A percentile compares a stretch with the other conserved stretches of the same genome.
phyloP scores from a whole-genome alignment of 306 rosid genomes.

The Mimosa bimucronata region DNA sequence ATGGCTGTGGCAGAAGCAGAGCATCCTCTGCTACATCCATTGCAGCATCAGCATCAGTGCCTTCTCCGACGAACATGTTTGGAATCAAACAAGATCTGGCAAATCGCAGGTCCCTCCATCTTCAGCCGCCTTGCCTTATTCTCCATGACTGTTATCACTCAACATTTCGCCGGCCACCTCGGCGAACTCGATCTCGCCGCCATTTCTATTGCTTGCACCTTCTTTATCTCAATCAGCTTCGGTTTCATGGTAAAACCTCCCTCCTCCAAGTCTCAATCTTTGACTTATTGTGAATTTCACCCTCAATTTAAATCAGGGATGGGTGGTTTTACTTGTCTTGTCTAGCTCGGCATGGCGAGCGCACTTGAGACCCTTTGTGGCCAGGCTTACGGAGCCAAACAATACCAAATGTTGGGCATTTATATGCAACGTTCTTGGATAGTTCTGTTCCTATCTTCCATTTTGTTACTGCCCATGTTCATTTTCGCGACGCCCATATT shows the following conservation, averaged over 20 bases:
- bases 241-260: slow-evolving; percentile 57
- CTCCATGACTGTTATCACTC: slow-evolving; percentile 68
- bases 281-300: background rate
- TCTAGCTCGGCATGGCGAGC: slow-evolving; percentile 81
- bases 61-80: slow-evolving; percentile 45
- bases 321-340: slow-evolving; percentile 5
- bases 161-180: slow-evolving; percentile 76
- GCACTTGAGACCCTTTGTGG: slow-evolving; percentile 79
- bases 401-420: slow-evolving; percentile 58
- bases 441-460: slow-evolving; percentile 51
- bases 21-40: slow-evolving; percentile 36
- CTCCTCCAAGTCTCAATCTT: background rate
- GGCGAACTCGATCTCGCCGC: slow-evolving; percentile 67
- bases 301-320: background rate
- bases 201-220: slow-evolving; percentile 64
- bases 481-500: slow-evolving; percentile 63
- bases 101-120: slow-evolving; percentile 70
- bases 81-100: slow-evolving; percentile 65
- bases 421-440: slow-evolving; percentile 76
- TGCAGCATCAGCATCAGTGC: background rate
- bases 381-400: slow-evolving; percentile 74
- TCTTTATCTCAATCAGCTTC: slow-evolving; percentile 64
- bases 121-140: slow-evolving; percentile 79
- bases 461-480: slow-evolving; percentile 60
- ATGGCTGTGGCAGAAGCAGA: slow-evolving; percentile 12